Base-by-base conservation (phyloP, 257 asterid species). In the Solanum medicagineum region DNA sequence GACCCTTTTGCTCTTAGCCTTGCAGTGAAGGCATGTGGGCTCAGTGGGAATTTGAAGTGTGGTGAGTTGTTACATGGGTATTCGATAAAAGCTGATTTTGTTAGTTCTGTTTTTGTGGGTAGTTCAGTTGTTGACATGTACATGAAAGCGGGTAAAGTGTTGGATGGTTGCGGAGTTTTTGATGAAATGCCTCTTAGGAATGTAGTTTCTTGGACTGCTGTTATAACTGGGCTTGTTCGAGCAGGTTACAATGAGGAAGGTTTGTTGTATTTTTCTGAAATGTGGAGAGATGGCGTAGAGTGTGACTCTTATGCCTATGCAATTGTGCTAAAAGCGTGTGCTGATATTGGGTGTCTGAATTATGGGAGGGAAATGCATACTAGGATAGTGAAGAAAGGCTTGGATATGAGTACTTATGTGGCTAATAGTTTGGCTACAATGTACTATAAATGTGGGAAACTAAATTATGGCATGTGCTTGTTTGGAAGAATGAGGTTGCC, bases 201-300 rank as follows among this genome's bases (percentile, higher is more conserved):
- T 90, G 97, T 96, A 17, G 96, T 96, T 75, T 92, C 97, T 80
- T 96, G 99, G 99, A 96, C 98, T 10, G 94, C 98, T 86, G 86
- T 95, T 68, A 94, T 96, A 63, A 93, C 98, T 1, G 98, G 98
- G 65, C 95, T 96, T 71, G 98, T 93, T 87, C 98, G 94, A 24
- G 88, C 92, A 2, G 95, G 97, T 81, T 88, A 85, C 71, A 87
- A 87, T 86, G 87, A 62, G 66, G 90, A 91, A 86, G 98, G 94
- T 20, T 84, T 96, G 84, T 49, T 86, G 19, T 91, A 91, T 89
- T 96, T 95, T 74, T 80, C 93, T 32, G 88, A 89, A 17, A 94
- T 96, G 99, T 92, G 94, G 95, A 86, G 88, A 65, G 95, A 93
- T 10, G 93, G 93, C 26, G 90, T 94, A 32, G 91, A 90, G 1